Conservation (phyloP, 208 protist genomes). For the Acanthamoeba rhysodes region DNA sequence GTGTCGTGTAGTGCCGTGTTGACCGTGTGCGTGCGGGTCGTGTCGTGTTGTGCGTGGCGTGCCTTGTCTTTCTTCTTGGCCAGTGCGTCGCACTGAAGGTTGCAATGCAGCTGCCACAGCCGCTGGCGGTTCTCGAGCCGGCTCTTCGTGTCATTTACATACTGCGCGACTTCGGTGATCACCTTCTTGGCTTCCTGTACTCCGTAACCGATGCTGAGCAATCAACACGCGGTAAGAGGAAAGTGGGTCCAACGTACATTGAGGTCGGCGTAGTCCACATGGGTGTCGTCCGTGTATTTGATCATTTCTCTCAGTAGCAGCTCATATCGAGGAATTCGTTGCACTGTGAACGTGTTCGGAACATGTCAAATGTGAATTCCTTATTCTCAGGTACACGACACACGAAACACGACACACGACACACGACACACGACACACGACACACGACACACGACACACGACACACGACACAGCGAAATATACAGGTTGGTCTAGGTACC, state of each 20-base stretch:
- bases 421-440: too few relatives aligned
- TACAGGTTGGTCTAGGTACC: neutral
- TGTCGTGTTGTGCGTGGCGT: neutral
- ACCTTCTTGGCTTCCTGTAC: constrained; percentile 18
- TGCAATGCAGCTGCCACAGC: constrained; percentile 4
- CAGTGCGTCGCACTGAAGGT: neutral
- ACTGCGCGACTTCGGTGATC: neutral
- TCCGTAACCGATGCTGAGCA: neutral
- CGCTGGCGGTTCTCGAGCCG: neutral
- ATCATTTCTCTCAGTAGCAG: neutral
- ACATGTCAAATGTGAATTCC: too few relatives aligned
- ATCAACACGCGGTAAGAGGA: neutral
- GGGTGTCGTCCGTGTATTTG: neutral
- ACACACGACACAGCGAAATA: too few relatives aligned
- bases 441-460: too few relatives aligned
- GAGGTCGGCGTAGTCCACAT: neutral
- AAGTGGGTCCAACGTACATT: neutral
- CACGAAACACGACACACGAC: too few relatives aligned
- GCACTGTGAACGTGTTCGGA: neutral
- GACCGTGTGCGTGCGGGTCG: too few relatives aligned
- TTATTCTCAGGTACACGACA: too few relatives aligned
- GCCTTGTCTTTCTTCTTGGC: constrained; percentile 45
- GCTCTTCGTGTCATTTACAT: constrained; percentile 10
- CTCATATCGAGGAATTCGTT: constrained; percentile 33
- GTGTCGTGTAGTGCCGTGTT: too few relatives aligned